phyloP scores from a whole-genome alignment of 495 filamentous ascomycete genomes.

The Corynascus novoguineensis region DNA sequence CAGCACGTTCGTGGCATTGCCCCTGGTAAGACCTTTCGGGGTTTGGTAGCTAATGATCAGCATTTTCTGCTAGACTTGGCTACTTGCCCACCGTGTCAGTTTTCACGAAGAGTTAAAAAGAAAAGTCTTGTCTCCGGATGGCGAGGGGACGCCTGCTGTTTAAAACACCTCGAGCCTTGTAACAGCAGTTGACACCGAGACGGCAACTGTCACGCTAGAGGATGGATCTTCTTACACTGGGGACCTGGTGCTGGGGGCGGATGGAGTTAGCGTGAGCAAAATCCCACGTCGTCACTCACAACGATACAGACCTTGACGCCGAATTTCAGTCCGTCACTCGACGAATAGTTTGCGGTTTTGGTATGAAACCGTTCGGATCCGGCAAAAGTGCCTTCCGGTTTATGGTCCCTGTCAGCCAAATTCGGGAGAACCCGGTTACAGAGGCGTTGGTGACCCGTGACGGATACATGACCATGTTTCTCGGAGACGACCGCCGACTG shows the following conservation, averaged over 20 bases:
- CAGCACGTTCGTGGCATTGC: neutral
- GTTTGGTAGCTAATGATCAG: neutral
- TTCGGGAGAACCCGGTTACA: constrained; percentile 43
- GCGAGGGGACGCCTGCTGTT: neutral
- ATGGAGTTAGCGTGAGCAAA: constrained; percentile 28
- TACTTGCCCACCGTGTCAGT: constrained; percentile 7
- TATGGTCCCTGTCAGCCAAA: constrained; percentile 41
- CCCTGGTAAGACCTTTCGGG: too few relatives aligned
- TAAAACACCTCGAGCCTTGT: constrained; percentile 22
- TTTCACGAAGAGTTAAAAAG: constrained; percentile 11
- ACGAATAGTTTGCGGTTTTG: neutral
- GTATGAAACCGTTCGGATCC: constrained; percentile 13
- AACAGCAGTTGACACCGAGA: constrained; percentile 39
- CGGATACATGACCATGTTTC: constrained; percentile 46
- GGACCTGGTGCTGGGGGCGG: constrained; percentile 37
- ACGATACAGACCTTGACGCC: constrained; percentile 14
- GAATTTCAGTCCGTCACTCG: constrained; percentile 15
- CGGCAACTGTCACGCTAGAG: constrained; percentile 39
- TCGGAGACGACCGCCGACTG: constrained; percentile 43
- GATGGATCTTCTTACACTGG: constrained; percentile 31
- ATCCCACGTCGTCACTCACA: constrained; percentile 14
- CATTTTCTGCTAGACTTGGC: neutral
- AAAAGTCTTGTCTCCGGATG: neutral
- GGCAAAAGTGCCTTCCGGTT: constrained; percentile 59
- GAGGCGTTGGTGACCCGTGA: constrained; percentile 30